phyloP scores from a whole-genome alignment of 2,329 filamentous ascomycete genomes.

The Hypoxylon sp. region DNA sequence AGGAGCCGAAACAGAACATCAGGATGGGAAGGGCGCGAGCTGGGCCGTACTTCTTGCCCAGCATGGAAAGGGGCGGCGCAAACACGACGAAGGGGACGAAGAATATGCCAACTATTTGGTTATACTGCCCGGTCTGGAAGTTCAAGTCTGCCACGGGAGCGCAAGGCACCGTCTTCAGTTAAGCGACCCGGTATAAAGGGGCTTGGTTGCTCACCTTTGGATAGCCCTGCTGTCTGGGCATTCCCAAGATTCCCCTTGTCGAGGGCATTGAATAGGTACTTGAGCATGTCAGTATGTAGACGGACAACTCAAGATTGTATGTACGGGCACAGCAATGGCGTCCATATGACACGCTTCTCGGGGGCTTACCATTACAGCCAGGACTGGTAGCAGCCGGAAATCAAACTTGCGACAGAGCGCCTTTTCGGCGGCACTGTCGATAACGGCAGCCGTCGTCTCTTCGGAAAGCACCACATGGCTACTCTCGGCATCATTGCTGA shows the following conservation, averaged over 20 bases:
- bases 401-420: slow-evolving; percentile 63
- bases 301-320: background rate
- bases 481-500: slow-evolving; percentile 38
- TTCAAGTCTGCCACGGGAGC: slow-evolving; percentile 54
- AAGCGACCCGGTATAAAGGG: background rate
- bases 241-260: slow-evolving; percentile 64
- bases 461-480: slow-evolving; percentile 46
- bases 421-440: slow-evolving; percentile 56
- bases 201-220: slow-evolving; percentile 40
- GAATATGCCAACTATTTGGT: slow-evolving; percentile 73
- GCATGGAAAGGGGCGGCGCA: slow-evolving; percentile 69
- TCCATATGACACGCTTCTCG: background rate
- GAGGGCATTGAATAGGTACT: slow-evolving; percentile 56
- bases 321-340: background rate
- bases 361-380: slow-evolving; percentile 58
- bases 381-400: slow-evolving; percentile 59
- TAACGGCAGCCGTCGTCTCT: slow-evolving; percentile 40
- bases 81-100: slow-evolving; percentile 77
- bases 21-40: slow-evolving; percentile 66
- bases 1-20: slow-evolving; percentile 73
- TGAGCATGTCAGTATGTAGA: slow-evolving; percentile 3
- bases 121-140: slow-evolving; percentile 71
- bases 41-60: slow-evolving; percentile 74
- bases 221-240: slow-evolving; percentile 62
- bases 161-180: slow-evolving; percentile 1